These are phyloP conservation scores for Sideroxylon spinosum DNA, from an alignment of 179 eudicot species.

Conservation along the genomic window DNA sequence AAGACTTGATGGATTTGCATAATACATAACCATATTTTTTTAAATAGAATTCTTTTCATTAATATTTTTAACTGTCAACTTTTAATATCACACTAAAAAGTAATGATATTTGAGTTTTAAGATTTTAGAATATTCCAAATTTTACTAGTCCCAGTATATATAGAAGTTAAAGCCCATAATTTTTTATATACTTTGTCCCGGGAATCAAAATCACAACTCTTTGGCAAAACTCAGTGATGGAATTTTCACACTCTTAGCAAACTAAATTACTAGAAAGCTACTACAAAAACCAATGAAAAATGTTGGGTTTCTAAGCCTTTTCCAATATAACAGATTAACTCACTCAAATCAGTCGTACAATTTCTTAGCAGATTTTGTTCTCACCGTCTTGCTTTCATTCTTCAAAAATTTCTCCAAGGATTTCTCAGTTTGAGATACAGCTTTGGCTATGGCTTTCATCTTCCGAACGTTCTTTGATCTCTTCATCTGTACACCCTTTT, in stretches of 20 bases:
- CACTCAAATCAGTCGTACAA: constrained; percentile 42
- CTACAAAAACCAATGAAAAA: neutral
- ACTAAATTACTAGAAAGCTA: neutral
- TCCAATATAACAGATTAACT: neutral
- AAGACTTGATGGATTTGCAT: no score
- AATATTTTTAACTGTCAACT: no score
- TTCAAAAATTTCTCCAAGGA: constrained; percentile 43
- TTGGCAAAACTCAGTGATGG: no score
- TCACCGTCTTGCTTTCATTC: constrained; percentile 57
- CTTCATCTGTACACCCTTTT: constrained; percentile 85
- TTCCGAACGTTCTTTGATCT: constrained; percentile 73
- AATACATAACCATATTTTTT: no score
- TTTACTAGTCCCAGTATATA: no score
- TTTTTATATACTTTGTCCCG: no score
- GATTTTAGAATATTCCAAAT: no score
- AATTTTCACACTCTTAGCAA: neutral
- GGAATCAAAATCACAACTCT: no score
- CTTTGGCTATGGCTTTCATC: constrained; percentile 86
- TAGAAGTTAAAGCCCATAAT: no score
- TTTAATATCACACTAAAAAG: no score
- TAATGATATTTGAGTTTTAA: no score
- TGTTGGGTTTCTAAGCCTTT: neutral
- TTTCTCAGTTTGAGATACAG: constrained; percentile 62
- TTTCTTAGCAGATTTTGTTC: constrained; percentile 67
- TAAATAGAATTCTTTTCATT: no score